Evolutionary conservation across 2,329 filamentous ascomycete species (phyloP).

Genomic region (Colletotrichum eremochloae): DNA sequence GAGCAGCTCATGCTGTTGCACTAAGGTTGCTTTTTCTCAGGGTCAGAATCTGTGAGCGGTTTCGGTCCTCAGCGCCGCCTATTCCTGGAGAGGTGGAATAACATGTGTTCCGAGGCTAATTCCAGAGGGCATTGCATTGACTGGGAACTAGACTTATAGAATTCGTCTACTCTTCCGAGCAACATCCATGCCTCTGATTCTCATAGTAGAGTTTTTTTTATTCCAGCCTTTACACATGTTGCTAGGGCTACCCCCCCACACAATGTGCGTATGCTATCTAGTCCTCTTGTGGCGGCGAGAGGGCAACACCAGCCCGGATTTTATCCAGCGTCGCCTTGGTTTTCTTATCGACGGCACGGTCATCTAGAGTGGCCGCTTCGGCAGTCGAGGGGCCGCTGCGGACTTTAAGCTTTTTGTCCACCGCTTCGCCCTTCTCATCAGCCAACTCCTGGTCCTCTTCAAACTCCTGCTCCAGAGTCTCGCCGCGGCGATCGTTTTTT

Average conservation of each 20-base stretch:
- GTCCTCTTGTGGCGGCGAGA: neutral
- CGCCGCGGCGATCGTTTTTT: no score
- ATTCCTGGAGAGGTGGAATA: neutral
- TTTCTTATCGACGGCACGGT: neutral
- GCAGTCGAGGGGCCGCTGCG: neutral
- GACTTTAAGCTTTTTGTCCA: neutral
- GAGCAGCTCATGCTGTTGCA: no score
- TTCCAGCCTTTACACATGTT: neutral
- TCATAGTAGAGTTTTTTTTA: no score
- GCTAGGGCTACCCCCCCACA: neutral
- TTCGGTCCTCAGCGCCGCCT: no score
- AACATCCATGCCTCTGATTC: no score
- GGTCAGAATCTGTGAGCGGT: no score
- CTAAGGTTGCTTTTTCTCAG: no score
- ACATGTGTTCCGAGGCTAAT: neutral
- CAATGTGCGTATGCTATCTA: neutral
- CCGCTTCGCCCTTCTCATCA: neutral
- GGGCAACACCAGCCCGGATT: neutral
- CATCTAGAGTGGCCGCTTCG: neutral
- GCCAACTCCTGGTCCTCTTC: neutral
- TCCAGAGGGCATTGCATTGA: neutral
- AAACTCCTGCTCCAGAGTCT: no score
- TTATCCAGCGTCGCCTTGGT: neutral
- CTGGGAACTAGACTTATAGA: no score
- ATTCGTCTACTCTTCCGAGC: no score